Percentiles rank a stretch among this genome's conserved stretches.
phyloP scores from a whole-genome alignment of 2,329 filamentous ascomycete species.

The Myrmaecium sp. region DNA sequence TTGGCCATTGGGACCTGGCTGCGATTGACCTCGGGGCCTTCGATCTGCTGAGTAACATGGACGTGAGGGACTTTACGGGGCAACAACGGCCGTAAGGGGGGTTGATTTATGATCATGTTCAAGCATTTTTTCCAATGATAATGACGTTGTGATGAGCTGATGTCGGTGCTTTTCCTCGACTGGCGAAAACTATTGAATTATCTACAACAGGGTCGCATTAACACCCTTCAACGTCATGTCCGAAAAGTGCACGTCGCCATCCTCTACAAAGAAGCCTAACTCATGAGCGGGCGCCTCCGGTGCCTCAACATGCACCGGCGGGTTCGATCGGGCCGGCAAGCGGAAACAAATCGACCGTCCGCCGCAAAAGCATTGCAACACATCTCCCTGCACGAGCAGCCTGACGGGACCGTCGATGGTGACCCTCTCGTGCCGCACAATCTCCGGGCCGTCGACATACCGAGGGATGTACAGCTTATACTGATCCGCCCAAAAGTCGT shows the following conservation, averaged over 20 bases:
- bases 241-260: conserved; percentile 3
- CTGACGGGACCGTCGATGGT: not conserved
- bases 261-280: conserved; percentile 6
- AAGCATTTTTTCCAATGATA: no score
- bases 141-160: no score
- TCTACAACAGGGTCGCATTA: no score
- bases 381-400: conserved; percentile 2
- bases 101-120: no score
- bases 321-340: conserved; percentile 1
- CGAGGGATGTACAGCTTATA: conserved; percentile 16
- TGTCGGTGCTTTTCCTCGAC: no score
- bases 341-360: conserved; percentile 6
- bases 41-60: conserved; percentile 13
- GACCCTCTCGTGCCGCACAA: conserved; percentile 15
- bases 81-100: no score
- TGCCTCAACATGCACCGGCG: not conserved
- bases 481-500: conserved; percentile 25
- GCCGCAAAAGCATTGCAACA: conserved; percentile 5
- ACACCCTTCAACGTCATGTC: conserved; percentile 1
- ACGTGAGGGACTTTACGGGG: no score
- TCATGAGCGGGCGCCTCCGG: conserved; percentile 3
- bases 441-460: conserved; percentile 19
- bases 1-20: conserved; percentile 19
- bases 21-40: conserved; percentile 12
- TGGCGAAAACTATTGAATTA: no score